phyloP scores from a whole-genome alignment of 2,329 filamentous ascomycete genomes.

The Epichloe typhina region DNA sequence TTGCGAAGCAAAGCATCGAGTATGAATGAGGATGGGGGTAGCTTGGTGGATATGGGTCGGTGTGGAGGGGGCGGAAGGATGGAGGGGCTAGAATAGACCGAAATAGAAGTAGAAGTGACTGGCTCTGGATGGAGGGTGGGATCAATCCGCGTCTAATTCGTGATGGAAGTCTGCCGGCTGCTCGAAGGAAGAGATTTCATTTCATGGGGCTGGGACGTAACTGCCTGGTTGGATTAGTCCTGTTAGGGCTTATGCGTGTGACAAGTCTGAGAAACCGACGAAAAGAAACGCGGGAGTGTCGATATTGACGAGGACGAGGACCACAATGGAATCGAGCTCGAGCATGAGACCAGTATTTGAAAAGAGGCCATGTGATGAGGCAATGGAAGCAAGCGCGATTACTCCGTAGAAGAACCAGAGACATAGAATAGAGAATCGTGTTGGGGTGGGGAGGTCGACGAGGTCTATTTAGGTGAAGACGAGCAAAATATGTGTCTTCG shows the following conservation, averaged over 20 bases:
- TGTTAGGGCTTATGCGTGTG: background rate
- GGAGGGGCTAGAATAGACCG: background rate
- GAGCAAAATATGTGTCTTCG: background rate
- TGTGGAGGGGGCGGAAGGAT: background rate
- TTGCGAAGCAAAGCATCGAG: background rate
- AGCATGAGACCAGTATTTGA: background rate
- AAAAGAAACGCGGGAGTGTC: background rate
- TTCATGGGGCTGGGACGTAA: conserved; percentile 2
- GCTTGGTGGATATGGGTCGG: background rate
- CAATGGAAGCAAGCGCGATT: background rate
- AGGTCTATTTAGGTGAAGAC: conserved; percentile 3
- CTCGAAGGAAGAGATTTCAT: conserved; percentile 1
- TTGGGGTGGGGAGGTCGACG: background rate
- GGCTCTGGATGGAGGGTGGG: background rate
- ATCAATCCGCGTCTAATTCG: conserved; percentile 6
- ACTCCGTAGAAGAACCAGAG: background rate
- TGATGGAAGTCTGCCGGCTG: conserved; percentile 6
- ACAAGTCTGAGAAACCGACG: background rate
- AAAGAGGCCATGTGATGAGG: background rate
- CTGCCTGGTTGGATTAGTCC: background rate
- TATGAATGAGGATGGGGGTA: background rate
- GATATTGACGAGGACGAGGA: background rate
- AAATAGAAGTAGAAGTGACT: conserved; percentile 1
- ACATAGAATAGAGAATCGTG: background rate
- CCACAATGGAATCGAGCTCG: background rate